Evolutionary conservation across 176 grass and related monocot genomes (phyloP), one percentile per base, ranked within the genome.

Genomic region (Lolium perenne): DNA sequence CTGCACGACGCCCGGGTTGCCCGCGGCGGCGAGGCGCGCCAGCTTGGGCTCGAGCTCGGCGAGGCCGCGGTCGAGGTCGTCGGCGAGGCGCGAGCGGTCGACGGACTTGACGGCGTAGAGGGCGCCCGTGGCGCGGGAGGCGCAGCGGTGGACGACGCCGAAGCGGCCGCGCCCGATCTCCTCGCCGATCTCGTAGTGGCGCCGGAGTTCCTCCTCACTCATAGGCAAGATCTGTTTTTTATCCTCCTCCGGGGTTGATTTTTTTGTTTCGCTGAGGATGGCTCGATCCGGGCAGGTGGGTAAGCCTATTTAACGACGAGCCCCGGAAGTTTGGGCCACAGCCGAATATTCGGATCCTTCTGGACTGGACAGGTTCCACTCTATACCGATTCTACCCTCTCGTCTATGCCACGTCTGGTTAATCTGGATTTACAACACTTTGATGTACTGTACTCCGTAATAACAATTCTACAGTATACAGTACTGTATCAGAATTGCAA

Each of bases 161-260:
- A 95, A 98, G 23, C 91, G 89, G 46, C 95, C 93, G 41, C 95
- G 71, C 2, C 93, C 95, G n/a, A 98, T 93, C 92, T 95, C 93
- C 54, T 81, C 76, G 46, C 95, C 93, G 78, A 98, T 87, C 71
- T 89, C 86, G 84, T 93, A 98, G 21, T 95, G 89, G 14, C 88
- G 76, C 22, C 14, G 63, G 60, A 98, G 61, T 16, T 83, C 80
- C 13, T 93, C 89, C 13, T 93, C 89, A 35, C 73, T 93, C 95
- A 98, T 98, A 72, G 67, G 47, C 32, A 40, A 49, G 71, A 83
- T 87, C 60, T 72, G 76, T 29, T 71, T 56, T 67, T 56, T 47
- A 14, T 15, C 35, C 29, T 3, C 38, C 29, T 29, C 16, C 3
- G 10, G 56, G 21, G 57, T 25, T 66, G 7, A 15, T 25, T 11